These are phyloP conservation scores for Populus hybrid DNA, from an alignment of 441 rosid species.

Conservation along the genomic window DNA sequence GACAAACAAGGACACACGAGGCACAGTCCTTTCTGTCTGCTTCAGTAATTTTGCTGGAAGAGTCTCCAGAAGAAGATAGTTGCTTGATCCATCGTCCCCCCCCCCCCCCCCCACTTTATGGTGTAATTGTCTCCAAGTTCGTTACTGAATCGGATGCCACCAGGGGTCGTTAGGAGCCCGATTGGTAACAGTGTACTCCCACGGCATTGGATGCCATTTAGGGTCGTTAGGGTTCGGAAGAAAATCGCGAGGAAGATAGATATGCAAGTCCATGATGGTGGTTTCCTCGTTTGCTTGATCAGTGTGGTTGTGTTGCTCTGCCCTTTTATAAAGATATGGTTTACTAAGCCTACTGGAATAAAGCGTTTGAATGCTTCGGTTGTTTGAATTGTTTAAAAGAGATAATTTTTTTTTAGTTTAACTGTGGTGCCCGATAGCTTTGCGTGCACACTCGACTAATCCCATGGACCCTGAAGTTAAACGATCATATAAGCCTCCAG, in stretches of 20 bases:
- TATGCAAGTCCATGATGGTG: neutral
- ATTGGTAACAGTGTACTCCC: slow-evolving; percentile 22
- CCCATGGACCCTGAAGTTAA: no score
- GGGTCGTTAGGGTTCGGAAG: neutral
- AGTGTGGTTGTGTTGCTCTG: neutral
- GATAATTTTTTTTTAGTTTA: no score
- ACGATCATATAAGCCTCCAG: no score
- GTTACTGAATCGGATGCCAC: slow-evolving; percentile 18
- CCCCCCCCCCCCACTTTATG: no score
- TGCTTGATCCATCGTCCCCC: slow-evolving; percentile 9
- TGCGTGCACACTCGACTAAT: no score
- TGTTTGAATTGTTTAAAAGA: no score
- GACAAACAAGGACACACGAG: slow-evolving; percentile 3
- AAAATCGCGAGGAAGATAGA: neutral
- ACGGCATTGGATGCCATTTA: slow-evolving; percentile 16
- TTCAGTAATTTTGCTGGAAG: slow-evolving; percentile 21
- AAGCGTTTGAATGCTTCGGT: no score
- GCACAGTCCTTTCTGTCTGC: slow-evolving; percentile 21
- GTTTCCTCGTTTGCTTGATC: neutral
- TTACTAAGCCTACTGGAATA: no score
- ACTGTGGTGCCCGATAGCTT: rapidly evolving
- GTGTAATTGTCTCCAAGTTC: slow-evolving; percentile 17
- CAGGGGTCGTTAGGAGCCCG: slow-evolving; percentile 11
- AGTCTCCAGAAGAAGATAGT: slow-evolving; percentile 26
- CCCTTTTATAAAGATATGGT: neutral